These are phyloP conservation scores for Ceratobasidium theobromae DNA, from an alignment of 1,284 basidiomycete genomes.

Conservation along the genomic window DNA sequence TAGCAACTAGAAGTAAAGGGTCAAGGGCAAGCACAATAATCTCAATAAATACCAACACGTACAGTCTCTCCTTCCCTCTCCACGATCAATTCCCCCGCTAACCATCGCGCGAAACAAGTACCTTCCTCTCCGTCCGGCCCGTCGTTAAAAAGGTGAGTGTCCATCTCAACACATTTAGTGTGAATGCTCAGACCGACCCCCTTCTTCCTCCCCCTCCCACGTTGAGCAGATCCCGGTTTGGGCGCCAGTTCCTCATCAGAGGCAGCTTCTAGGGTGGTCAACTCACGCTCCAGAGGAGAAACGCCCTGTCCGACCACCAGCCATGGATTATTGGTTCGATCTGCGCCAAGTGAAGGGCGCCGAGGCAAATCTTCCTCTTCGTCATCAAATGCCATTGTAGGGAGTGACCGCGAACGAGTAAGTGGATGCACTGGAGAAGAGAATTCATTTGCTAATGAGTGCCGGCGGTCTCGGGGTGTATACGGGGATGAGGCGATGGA, in stretches of 20 bases:
- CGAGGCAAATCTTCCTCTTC: constrained; percentile 7
- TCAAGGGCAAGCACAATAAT: not conserved
- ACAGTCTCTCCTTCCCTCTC: constrained; percentile 16
- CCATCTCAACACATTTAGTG: constrained; percentile 1
- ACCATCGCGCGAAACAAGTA: constrained; percentile 17
- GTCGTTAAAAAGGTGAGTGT: constrained; percentile 18
- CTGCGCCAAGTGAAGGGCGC: constrained; percentile 8
- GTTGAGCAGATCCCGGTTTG: not conserved
- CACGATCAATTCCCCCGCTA: constrained; percentile 19
- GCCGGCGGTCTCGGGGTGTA: constrained; percentile 17
- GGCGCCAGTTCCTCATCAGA: not conserved
- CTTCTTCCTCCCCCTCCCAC: constrained; percentile 2
- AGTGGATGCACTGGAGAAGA: constrained; percentile 11
- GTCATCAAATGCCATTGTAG: not conserved
- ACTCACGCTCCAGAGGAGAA: constrained; percentile 12
- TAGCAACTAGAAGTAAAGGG: constrained; percentile 1
- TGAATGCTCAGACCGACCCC: constrained; percentile 7
- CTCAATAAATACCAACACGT: not conserved
- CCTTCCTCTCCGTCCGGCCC: constrained; percentile 28
- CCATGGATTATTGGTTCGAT: constrained; percentile 24
- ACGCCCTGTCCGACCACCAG: constrained; percentile 15
- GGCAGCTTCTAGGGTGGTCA: not conserved
- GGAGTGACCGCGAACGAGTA: not conserved
- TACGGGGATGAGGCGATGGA: constrained; percentile 24
- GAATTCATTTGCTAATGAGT: not conserved